A percentile compares a stretch with the other conserved stretches of the same genome.
phyloP scores from a whole-genome alignment of 805 yeast species.

The Metschnikowia vanudenii region DNA sequence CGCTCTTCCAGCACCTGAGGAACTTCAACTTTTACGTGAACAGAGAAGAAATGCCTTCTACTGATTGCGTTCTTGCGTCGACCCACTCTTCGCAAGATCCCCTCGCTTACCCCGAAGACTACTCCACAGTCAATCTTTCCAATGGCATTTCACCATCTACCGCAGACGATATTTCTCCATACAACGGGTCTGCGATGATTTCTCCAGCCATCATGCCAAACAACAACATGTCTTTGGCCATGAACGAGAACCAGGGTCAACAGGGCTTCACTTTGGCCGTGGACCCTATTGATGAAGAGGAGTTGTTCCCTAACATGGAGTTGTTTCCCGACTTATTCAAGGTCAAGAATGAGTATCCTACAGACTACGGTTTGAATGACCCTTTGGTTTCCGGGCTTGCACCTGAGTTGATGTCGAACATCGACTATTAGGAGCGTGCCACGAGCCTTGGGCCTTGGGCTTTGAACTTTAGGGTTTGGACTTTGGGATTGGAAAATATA shows the following conservation, averaged over 20 bases:
- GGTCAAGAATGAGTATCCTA: slow-evolving; percentile 7
- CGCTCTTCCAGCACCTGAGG: slow-evolving; percentile 11
- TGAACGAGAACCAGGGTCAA: slow-evolving; percentile 3
- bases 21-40: slow-evolving; percentile 7
- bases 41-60: slow-evolving; percentile 7
- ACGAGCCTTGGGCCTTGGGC: too few species aligned
- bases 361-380: slow-evolving; percentile 12
- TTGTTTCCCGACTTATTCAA: slow-evolving; percentile 9
- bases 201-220: slow-evolving; percentile 5
- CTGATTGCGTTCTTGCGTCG: slow-evolving; percentile 9
- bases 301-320: slow-evolving; percentile 12
- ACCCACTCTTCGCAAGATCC: slow-evolving; percentile 2
- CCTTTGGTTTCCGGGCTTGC: slow-evolving; percentile 13
- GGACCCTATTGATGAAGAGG: slow-evolving; percentile 9
- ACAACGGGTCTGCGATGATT: slow-evolving; percentile 4
- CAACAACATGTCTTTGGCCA: slow-evolving; percentile 2
- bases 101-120: slow-evolving; percentile 3
- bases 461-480: too few species aligned
- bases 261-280: slow-evolving; percentile 4
- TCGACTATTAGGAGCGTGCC: slow-evolving; percentile 1
- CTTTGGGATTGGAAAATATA: background rate
- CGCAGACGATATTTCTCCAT: slow-evolving; percentile 6
- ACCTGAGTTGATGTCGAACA: slow-evolving; percentile 8
- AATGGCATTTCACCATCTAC: slow-evolving; percentile 9
- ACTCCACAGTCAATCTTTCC: background rate